Percentiles rank a stretch among this genome's conserved stretches.
Conservation (phyloP, 2,329 filamentous ascomycete species). For the Penicillium griseofulvum region DNA sequence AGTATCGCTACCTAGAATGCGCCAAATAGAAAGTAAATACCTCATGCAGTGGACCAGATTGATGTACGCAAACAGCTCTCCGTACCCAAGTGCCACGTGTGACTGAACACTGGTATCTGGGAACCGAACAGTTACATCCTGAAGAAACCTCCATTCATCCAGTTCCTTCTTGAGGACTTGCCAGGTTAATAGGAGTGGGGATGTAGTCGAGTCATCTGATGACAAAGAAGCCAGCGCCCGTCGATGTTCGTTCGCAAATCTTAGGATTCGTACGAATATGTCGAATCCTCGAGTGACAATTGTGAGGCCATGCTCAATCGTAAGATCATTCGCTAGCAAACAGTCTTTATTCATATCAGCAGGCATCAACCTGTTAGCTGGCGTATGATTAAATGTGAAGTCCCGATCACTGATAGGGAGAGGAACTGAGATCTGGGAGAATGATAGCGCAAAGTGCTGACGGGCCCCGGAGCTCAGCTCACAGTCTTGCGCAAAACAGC, state of each 20-base stretch:
- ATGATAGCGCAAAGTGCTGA: constrained; percentile 39
- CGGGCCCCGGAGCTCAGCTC: constrained; percentile 38
- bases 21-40: constrained; percentile 10
- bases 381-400: constrained; percentile 32
- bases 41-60: constrained; percentile 41
- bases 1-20: neutral
- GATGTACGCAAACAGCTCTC: constrained; percentile 40
- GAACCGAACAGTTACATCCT: constrained; percentile 35
- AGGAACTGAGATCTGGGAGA: constrained; percentile 38
- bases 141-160: constrained; percentile 36
- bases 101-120: constrained; percentile 36
- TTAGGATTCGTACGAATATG: constrained; percentile 37
- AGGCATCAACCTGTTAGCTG: constrained; percentile 29
- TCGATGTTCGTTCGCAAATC: constrained; percentile 39
- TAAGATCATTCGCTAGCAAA: constrained; percentile 20
- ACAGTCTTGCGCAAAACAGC: constrained; percentile 39
- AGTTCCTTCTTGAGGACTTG: constrained; percentile 31
- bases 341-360: constrained; percentile 27
- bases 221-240: constrained; percentile 24
- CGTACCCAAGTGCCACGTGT: constrained; percentile 37
- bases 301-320: constrained; percentile 35
- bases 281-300: constrained; percentile 39
- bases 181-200: constrained; percentile 27
- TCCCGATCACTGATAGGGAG: constrained; percentile 38
- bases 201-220: constrained; percentile 11